Evolutionary conservation across 352 stramenopile genomes (phyloP).

Genomic region (Stramenopiles sp.): DNA sequence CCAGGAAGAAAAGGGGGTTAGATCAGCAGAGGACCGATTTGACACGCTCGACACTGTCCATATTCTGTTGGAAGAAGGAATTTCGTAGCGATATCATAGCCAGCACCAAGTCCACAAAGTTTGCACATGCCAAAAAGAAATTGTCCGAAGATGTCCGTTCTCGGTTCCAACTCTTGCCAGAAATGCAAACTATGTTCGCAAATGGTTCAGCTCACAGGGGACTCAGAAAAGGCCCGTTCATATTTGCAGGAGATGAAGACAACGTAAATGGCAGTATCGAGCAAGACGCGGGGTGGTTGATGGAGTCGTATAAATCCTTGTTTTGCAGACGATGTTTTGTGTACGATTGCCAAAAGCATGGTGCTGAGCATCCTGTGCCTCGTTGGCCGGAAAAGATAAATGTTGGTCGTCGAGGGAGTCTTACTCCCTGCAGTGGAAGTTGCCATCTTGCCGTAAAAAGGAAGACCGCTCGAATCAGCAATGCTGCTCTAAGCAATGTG

Average conservation of each 20-base stretch:
- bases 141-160: too few species aligned
- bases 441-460: neutral
- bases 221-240: too few species aligned
- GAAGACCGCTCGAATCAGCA: neutral
- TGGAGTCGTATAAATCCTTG: conserved; percentile 33
- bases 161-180: too few species aligned
- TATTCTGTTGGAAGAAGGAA: neutral
- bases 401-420: too few species aligned
- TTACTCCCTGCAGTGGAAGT: too few species aligned
- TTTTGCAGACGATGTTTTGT: conserved; percentile 53
- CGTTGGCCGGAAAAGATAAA: too few species aligned
- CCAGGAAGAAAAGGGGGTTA: neutral
- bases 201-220: too few species aligned
- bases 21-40: neutral
- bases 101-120: too few species aligned
- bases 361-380: conserved; percentile 6
- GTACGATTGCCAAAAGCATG: conserved; percentile 58
- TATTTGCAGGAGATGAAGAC: neutral
- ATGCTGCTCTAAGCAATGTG: neutral
- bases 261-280: neutral
- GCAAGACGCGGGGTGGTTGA: conserved; percentile 16
- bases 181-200: too few species aligned
- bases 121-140: too few species aligned
- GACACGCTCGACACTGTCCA: neutral
- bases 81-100: neutral